Evolutionary conservation across 2,329 filamentous ascomycete species (phyloP).

Genomic region (Colletotrichum lentis): DNA sequence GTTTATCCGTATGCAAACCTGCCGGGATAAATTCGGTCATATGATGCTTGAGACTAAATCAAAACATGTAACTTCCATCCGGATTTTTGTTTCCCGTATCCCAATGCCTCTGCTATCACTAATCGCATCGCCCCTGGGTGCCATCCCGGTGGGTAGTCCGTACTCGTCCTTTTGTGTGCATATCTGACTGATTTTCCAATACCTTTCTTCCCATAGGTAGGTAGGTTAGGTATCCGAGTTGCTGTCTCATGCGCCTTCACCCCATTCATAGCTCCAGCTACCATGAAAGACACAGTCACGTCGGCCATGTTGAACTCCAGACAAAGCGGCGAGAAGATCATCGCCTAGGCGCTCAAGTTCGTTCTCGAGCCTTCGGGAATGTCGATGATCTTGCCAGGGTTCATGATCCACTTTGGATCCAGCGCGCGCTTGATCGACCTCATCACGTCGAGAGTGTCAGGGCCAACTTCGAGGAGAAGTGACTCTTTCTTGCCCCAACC

Average conservation of each 20-base stretch:
- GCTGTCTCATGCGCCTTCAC: neutral
- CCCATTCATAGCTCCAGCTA: neutral
- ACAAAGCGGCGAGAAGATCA: neutral
- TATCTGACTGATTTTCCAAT: neutral
- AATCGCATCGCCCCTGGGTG: neutral
- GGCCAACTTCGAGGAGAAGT: conserved; percentile 79
- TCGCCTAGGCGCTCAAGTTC: conserved; percentile 16
- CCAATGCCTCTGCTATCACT: neutral
- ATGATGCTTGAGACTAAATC: neutral
- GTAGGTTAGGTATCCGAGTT: neutral
- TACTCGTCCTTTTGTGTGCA: neutral
- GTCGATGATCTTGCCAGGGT: conserved; percentile 92
- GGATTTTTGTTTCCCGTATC: conserved; percentile 3
- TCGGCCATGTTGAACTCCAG: neutral
- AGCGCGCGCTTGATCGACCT: conserved; percentile 81
- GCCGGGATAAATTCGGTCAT: neutral
- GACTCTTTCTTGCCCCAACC: conserved; percentile 87
- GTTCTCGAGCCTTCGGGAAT: conserved; percentile 51
- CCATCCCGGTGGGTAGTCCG: neutral
- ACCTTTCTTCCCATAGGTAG: neutral
- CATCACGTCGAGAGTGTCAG: conserved; percentile 85
- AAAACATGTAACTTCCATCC: neutral
- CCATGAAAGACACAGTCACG: neutral
- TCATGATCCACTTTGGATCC: conserved; percentile 88
- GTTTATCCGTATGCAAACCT: neutral